Percentiles rank a stretch among this genome's conserved stretches.
These are phyloP conservation scores for Pharnaceum exiguum DNA, from an alignment of 148 eudicot genomes.

Conservation along the genomic window DNA sequence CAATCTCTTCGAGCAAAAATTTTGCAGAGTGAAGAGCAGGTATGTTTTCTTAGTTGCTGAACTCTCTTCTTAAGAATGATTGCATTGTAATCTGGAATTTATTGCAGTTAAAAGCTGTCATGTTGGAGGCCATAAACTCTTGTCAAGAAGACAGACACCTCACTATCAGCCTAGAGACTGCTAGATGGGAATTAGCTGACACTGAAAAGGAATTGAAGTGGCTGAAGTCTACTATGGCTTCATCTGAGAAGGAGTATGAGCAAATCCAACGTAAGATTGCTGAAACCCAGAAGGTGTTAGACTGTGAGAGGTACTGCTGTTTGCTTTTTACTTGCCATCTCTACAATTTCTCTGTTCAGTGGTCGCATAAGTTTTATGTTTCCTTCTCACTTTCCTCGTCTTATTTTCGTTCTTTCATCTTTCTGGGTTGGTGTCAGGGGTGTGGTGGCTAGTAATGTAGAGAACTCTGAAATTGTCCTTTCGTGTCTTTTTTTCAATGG, in stretches of 20 bases:
- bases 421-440: neutral
- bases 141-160: conserved; percentile 71
- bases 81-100: neutral
- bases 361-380: no score
- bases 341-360: neutral
- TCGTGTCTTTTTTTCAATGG: neutral
- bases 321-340: neutral
- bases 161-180: conserved; percentile 53
- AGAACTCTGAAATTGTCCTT: neutral
- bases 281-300: conserved; percentile 53
- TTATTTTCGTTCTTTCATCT: neutral
- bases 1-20: conserved; percentile 53
- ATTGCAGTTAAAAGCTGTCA: conserved; percentile 68
- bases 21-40: conserved; percentile 68
- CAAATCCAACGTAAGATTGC: conserved; percentile 61
- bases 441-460: neutral
- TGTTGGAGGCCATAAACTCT: conserved; percentile 52
- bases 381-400: neutral
- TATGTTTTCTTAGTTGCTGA: conserved; percentile 21
- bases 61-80: neutral
- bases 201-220: conserved; percentile 86
- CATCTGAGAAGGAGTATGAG: conserved; percentile 89
- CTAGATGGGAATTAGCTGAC: conserved; percentile 75
- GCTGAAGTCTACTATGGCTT: conserved; percentile 63
- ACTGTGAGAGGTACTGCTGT: conserved; percentile 53